These are phyloP conservation scores for Aspergillus coremiiformis DNA, from an alignment of 495 filamentous ascomycete species.

Conservation along the genomic window DNA sequence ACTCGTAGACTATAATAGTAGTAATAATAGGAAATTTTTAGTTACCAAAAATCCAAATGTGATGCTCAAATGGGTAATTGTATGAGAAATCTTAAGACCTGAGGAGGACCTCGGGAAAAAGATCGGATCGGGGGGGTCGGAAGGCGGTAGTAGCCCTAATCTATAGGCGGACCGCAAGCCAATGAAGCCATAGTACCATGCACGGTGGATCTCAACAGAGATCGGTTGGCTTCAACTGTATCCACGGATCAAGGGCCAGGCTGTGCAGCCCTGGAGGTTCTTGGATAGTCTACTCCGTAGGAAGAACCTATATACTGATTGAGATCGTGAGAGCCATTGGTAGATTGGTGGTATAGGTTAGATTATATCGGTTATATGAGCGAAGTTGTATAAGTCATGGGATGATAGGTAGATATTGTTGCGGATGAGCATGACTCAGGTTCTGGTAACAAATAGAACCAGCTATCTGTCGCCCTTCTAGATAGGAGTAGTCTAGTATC, in stretches of 20 bases:
- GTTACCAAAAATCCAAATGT: background rate
- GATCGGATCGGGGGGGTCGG: conserved; percentile 10
- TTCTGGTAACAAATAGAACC: too few species aligned
- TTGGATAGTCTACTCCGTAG: background rate
- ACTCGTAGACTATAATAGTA: background rate
- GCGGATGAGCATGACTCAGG: too few species aligned
- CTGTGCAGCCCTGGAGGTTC: background rate
- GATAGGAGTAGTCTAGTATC: too few species aligned
- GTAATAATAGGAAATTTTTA: background rate
- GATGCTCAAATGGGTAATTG: background rate
- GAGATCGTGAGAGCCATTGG: background rate
- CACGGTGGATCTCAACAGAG: background rate
- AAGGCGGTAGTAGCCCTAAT: conserved; percentile 3
- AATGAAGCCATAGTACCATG: too few species aligned
- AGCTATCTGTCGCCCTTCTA: too few species aligned
- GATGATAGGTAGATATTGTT: too few species aligned
- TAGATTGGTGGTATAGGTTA: background rate
- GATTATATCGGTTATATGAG: too few species aligned
- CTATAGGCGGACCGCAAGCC: background rate
- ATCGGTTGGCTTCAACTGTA: background rate
- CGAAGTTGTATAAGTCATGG: background rate
- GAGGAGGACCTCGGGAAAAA: background rate
- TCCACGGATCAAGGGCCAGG: background rate
- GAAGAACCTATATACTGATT: background rate
- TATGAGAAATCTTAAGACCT: background rate